These are phyloP conservation scores for Vigna nakashimae DNA, from an alignment of 306 rosid genomes.

Conservation along the genomic window DNA sequence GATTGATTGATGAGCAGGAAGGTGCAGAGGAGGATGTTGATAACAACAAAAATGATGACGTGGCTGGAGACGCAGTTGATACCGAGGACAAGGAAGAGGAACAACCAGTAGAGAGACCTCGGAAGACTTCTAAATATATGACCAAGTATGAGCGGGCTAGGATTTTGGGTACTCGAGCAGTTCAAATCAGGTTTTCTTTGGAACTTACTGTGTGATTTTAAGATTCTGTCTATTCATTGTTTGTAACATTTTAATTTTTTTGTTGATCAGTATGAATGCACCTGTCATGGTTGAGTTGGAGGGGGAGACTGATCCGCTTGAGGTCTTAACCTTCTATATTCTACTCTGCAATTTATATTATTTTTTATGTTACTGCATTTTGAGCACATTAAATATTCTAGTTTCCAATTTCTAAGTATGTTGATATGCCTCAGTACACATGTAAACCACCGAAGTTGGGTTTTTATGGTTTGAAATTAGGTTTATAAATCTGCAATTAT, in stretches of 20 bases:
- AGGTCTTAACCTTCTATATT: slow-evolving; percentile 54
- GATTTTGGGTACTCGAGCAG: slow-evolving; percentile 94
- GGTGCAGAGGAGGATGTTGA: slow-evolving; percentile 91
- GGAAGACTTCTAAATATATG: slow-evolving; percentile 88
- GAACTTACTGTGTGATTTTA: background rate
- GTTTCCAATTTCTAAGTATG: slow-evolving; percentile 17
- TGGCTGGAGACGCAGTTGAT: slow-evolving; percentile 65
- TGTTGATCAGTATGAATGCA: slow-evolving; percentile 83
- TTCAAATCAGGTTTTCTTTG: slow-evolving; percentile 80
- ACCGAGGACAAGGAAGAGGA: slow-evolving; percentile 65
- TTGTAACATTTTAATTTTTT: slow-evolving; percentile 4
- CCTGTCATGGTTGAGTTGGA: slow-evolving; percentile 98
- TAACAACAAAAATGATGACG: slow-evolving; percentile 66
- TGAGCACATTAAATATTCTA: background rate
- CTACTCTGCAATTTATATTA: background rate
- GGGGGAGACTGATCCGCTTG: slow-evolving; percentile 95
- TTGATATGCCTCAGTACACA: too few species aligned
- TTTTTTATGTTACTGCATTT: background rate
- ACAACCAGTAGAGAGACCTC: slow-evolving; percentile 61
- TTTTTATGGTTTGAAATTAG: too few species aligned
- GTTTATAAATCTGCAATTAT: slow-evolving; percentile 5
- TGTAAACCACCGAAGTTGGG: too few species aligned
- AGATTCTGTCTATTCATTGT: background rate
- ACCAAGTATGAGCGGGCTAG: slow-evolving; percentile 95
- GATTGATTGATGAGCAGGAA: slow-evolving; percentile 63